Percentiles rank a stretch among this genome's conserved stretches.
phyloP scores from a whole-genome alignment of 768 basidiomycete genomes.

The Pleurotus platypus region DNA sequence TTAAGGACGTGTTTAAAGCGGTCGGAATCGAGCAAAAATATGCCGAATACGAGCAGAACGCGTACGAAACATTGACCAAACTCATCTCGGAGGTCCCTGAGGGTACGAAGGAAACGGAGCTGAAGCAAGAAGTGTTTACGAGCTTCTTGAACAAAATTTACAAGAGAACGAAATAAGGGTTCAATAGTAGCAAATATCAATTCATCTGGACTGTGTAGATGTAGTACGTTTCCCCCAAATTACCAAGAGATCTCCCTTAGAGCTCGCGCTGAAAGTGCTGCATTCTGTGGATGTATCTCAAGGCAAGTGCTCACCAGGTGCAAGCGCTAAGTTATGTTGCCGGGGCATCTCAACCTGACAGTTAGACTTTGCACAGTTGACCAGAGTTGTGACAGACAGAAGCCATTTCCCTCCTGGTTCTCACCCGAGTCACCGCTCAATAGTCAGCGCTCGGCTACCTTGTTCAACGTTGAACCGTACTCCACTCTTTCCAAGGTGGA shows the following conservation, averaged over 20 bases:
- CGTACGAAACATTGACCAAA: constrained; percentile 60
- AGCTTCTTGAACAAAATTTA: constrained; percentile 89
- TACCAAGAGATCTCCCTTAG: too few relatives aligned
- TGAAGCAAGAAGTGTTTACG: constrained; percentile 71
- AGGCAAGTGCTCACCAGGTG: not conserved
- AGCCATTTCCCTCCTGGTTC: constrained; percentile 6
- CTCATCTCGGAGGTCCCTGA: constrained; percentile 78
- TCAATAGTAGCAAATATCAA: not conserved
- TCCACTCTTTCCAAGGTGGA: not conserved
- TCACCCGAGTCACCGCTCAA: not conserved
- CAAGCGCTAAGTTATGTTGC: too few relatives aligned
- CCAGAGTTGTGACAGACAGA: not conserved
- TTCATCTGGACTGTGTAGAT: not conserved
- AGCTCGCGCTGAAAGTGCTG: too few relatives aligned
- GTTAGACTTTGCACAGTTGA: too few relatives aligned
- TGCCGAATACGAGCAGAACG: constrained; percentile 71
- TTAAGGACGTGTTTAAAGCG: constrained; percentile 65
- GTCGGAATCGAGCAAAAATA: constrained; percentile 67
- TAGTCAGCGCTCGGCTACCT: not conserved
- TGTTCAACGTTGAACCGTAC: not conserved
- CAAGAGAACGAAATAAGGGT: constrained; percentile 49
- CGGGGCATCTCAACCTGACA: too few relatives aligned
- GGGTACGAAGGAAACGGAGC: constrained; percentile 32
- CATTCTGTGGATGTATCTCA: not conserved
- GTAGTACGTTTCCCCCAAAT: too few relatives aligned